Conservation (phyloP, 1,284 basidiomycete genomes). For the Ceratobasidium sp. region DNA sequence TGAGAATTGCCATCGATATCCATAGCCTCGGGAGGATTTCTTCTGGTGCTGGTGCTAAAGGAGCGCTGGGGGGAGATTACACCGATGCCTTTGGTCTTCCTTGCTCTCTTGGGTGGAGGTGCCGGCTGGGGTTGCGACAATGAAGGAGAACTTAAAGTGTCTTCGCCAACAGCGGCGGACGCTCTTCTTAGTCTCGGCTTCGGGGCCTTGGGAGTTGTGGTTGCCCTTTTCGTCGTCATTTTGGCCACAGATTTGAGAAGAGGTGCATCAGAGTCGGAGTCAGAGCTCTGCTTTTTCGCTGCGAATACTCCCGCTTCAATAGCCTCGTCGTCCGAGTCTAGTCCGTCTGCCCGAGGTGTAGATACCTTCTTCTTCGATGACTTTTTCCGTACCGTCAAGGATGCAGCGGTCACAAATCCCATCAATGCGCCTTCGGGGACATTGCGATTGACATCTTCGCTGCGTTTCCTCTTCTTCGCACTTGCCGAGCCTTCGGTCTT, state of each 20-base stretch:
- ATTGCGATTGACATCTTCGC: slow-evolving; percentile 73
- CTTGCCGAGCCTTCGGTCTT: slow-evolving; percentile 55
- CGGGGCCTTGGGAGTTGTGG: slow-evolving; percentile 18
- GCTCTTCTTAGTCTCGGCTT: slow-evolving; percentile 50
- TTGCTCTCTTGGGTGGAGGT: slow-evolving; percentile 30
- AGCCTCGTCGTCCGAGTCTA: slow-evolving; percentile 46
- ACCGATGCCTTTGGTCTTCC: slow-evolving; percentile 44
- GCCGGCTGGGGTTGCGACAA: slow-evolving; percentile 35
- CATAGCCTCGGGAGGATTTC: slow-evolving; percentile 11
- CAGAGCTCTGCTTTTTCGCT: background rate
- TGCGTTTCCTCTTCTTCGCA: slow-evolving; percentile 74
- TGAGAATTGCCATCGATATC: slow-evolving; percentile 58
- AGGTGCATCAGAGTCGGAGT: slow-evolving; percentile 17
- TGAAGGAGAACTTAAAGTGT: slow-evolving; percentile 2
- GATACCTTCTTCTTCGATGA: slow-evolving; percentile 47
- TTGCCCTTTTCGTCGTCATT: slow-evolving; percentile 27
- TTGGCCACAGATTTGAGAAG: slow-evolving; percentile 24
- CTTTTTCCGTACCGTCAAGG: slow-evolving; percentile 62
- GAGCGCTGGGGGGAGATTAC: slow-evolving; percentile 1
- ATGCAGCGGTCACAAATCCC: slow-evolving; percentile 73
- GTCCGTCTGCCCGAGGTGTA: slow-evolving; percentile 42
- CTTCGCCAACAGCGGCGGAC: slow-evolving; percentile 4
- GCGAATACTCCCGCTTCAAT: slow-evolving; percentile 43
- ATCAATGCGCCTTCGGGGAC: slow-evolving; percentile 73
- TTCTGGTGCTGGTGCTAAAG: slow-evolving; percentile 26